Conservation (phyloP, 345 rosid genomes). For the Balakata baccata region DNA sequence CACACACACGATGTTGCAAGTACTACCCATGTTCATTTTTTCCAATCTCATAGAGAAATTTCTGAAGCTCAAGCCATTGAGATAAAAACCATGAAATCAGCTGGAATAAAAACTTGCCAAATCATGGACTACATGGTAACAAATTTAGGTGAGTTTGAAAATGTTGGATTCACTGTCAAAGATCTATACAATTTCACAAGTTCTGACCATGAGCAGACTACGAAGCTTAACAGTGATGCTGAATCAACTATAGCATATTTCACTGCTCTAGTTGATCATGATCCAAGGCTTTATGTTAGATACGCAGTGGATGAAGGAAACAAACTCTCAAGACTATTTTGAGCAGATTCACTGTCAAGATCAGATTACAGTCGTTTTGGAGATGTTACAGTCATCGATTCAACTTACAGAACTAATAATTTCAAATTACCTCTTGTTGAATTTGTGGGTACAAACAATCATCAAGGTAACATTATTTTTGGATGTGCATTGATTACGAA, state of each 20-base stretch:
- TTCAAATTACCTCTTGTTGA: not conserved
- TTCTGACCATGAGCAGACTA: not conserved
- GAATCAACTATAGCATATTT: not conserved
- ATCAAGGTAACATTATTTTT: not conserved
- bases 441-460: too few relatives aligned
- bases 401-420: not conserved
- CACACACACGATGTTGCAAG: too few relatives aligned
- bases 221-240: not conserved
- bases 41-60: too few relatives aligned
- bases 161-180: not conserved
- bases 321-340: not conserved
- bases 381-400: not conserved
- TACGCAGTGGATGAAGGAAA: not conserved
- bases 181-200: not conserved
- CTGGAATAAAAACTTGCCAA: not conserved
- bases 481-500: not conserved
- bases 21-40: too few relatives aligned
- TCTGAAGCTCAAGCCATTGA: not conserved
- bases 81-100: not conserved
- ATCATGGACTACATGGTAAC: not conserved
- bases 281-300: not conserved
- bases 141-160: not conserved
- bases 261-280: not conserved
- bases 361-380: not conserved
- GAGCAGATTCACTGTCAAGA: not conserved